These are phyloP conservation scores for Mucuna pruriens DNA, from an alignment of 306 rosid genomes.

Conservation along the genomic window DNA sequence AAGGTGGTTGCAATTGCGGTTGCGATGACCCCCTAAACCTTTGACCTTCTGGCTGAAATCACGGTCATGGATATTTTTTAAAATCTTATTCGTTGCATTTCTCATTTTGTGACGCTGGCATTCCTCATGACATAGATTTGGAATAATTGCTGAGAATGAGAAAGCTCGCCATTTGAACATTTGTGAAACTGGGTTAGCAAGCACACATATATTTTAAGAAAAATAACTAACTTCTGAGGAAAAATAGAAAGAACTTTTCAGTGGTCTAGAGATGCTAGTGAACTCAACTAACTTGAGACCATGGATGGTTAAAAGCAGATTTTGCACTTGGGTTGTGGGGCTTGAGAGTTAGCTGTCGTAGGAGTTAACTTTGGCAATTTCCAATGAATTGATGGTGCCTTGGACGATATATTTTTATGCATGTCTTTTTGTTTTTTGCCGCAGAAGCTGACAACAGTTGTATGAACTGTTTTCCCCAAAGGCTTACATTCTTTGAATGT, in stretches of 20 bases:
- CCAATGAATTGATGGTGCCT: not conserved
- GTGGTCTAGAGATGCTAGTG: not conserved
- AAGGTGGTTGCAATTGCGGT: too few relatives aligned
- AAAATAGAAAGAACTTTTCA: not conserved
- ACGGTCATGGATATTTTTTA: too few relatives aligned
- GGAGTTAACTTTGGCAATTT: not conserved
- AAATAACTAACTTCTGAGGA: not conserved
- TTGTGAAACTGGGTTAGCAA: not conserved
- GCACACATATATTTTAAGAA: not conserved
- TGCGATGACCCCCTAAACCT: too few relatives aligned
- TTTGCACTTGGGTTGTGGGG: too few relatives aligned
- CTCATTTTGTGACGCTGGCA: too few relatives aligned
- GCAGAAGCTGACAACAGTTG: not conserved
- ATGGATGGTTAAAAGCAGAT: not conserved
- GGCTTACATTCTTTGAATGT: not conserved
- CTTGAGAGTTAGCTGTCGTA: too few relatives aligned
- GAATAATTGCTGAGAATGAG: not conserved
- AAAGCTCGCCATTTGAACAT: not conserved
- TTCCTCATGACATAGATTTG: too few relatives aligned
- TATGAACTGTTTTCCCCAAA: not conserved
- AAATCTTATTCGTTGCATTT: too few relatives aligned
- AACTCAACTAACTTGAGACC: not conserved
- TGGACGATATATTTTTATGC: not conserved
- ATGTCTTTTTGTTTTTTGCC: not conserved
- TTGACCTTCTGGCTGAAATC: too few relatives aligned